These are phyloP conservation scores for Suillus clintonianus DNA, from an alignment of 768 basidiomycete species.

Conservation along the genomic window DNA sequence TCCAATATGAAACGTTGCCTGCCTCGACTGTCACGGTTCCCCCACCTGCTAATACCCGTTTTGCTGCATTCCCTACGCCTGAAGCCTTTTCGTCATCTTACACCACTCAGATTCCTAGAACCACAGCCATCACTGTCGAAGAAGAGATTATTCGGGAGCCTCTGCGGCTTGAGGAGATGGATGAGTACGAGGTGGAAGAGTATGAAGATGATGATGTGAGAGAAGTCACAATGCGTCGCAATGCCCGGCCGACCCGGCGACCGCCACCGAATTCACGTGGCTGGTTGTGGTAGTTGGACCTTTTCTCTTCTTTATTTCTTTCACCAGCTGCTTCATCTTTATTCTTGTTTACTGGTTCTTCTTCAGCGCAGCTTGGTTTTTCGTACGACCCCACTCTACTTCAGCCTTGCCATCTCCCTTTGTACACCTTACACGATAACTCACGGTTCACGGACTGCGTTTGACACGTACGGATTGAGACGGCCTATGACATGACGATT, in stretches of 20 bases:
- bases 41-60: constrained; percentile 77
- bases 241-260: constrained; percentile 46
- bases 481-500: constrained; percentile 12
- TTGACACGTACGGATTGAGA: constrained; percentile 17
- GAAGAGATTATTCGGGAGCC: constrained; percentile 50
- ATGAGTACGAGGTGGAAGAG: constrained; percentile 37
- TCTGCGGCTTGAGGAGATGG: constrained; percentile 37
- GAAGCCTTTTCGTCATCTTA: constrained; percentile 59
- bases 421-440: constrained; percentile 29
- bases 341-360: constrained; percentile 8
- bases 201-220: constrained; percentile 45
- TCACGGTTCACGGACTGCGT: constrained; percentile 20
- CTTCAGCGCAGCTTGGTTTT: constrained; percentile 11
- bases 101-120: constrained; percentile 66
- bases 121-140: constrained; percentile 69
- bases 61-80: constrained; percentile 72
- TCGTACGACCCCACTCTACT: constrained; percentile 6
- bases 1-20: constrained; percentile 48
- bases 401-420: constrained; percentile 5
- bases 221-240: constrained; percentile 43
- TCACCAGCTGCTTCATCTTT: constrained; percentile 22
- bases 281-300: constrained; percentile 57
- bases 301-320: constrained; percentile 25
- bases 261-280: constrained; percentile 43
- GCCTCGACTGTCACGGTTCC: constrained; percentile 71